Evolutionary conservation across 768 basidiomycete genomes (phyloP), one percentile per base, ranked within the genome.

Genomic region (Trametes cingulata): DNA sequence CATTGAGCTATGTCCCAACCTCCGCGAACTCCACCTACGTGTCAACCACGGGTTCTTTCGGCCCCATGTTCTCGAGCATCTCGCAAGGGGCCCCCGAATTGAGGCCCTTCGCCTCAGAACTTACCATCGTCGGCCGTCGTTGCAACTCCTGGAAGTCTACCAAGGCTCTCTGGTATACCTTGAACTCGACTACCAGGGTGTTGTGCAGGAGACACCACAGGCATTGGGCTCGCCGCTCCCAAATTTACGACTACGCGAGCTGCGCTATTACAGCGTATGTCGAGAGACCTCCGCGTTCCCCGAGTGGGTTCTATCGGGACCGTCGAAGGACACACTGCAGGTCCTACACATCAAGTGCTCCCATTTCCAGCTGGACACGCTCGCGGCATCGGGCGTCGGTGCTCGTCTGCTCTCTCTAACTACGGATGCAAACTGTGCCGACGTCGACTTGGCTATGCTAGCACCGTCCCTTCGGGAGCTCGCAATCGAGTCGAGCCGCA

Each of bases 11-110:
- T 52, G 50, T 35, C 58, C 58, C 14, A 39, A 42, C 22, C 40
- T 58, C 3, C 58, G 45, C 12, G 58, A 60, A 27, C 45, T 60
- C 5, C 58, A 53, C n/a, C 13, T 48, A 12, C 29, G 22, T n/a
- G 13, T 60, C 36, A 35, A 53, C 39, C 52, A 53, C 27, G 51
- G 36, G 7, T 53, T 17, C 12, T 60, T 60, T 25, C 43, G 52
- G 6, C 37, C 58, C 25, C n/a, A 48, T 8, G 52, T 48, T n/a
- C 52, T 60, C 9, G 35, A 10, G 7, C 17, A n/a, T 12, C 27
- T 54, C n/a, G 25, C 1, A 17, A 29, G 48, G 8, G 29, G 29
- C 33, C 48, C n/a, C n/a, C 48, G 33, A 19, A 19, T 49, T 17
- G 33, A 49, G n/a, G 29, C 33, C 2, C 29, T 49, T 29, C 17